These are phyloP conservation scores for Harringtonia aguacate DNA, from an alignment of 2,329 filamentous ascomycete genomes.

Conservation along the genomic window DNA sequence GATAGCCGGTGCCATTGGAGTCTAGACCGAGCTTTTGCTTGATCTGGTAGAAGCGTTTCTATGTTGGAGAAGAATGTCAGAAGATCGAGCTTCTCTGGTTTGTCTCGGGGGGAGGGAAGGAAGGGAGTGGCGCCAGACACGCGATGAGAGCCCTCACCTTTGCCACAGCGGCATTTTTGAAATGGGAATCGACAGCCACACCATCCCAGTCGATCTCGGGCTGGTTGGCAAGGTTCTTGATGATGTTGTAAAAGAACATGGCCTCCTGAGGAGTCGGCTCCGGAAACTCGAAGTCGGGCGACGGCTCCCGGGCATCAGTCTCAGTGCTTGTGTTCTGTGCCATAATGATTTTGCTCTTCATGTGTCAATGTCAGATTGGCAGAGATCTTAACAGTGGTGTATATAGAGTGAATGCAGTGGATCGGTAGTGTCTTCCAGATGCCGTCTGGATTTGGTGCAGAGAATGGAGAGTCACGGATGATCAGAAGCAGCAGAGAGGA, in stretches of 20 bases:
- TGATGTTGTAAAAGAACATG: slow-evolving; percentile 32
- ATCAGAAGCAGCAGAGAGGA: too few species aligned
- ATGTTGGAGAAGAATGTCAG: neutral
- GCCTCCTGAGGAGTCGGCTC: slow-evolving; percentile 29
- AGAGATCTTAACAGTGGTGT: neutral
- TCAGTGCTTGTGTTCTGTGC: neutral
- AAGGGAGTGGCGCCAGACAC: too few species aligned
- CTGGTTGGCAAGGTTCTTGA: slow-evolving; percentile 30
- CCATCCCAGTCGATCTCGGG: slow-evolving; percentile 36
- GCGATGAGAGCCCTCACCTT: too few species aligned
- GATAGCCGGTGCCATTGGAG: slow-evolving; percentile 3
- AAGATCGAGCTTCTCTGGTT: too few species aligned
- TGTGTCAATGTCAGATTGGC: neutral
- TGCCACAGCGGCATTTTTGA: slow-evolving; percentile 35
- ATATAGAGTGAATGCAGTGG: too few species aligned
- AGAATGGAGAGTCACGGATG: too few species aligned
- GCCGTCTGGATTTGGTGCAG: too few species aligned
- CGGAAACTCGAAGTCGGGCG: slow-evolving; percentile 2
- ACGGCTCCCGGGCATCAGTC: neutral
- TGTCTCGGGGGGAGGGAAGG: neutral
- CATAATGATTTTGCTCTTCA: too few species aligned
- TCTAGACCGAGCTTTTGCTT: slow-evolving; percentile 33
- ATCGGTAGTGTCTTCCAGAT: too few species aligned
- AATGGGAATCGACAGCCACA: slow-evolving; percentile 29
- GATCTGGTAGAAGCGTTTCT: slow-evolving; percentile 35